Evolutionary conservation across 2,329 filamentous ascomycete genomes (phyloP).

Genomic region (Aspergillus costaricaensis): DNA sequence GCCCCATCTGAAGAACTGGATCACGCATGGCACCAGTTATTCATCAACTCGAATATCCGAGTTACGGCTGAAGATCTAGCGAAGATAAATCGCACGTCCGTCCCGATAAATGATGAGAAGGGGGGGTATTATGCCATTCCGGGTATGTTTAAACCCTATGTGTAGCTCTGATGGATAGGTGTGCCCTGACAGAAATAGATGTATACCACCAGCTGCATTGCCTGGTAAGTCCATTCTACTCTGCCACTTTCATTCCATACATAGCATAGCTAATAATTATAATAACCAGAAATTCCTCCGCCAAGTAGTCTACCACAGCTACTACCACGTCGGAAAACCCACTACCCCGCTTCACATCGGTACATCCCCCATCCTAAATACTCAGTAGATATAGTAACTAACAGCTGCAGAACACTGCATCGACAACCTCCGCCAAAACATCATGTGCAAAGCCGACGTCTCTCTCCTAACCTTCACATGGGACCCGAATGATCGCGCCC

Average conservation of each 20-base stretch:
- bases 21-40: not conserved
- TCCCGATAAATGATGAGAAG: not conserved
- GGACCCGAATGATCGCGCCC: not conserved
- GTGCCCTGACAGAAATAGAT: not conserved
- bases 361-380: no score
- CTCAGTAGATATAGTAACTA: no score
- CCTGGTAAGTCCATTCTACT: not conserved
- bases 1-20: not conserved
- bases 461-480: not conserved
- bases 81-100: not conserved
- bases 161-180: no score
- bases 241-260: no score
- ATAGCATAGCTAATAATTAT: not conserved
- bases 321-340: not conserved
- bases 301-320: not conserved
- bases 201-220: constrained; percentile 2
- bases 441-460: constrained; percentile 3
- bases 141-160: not conserved
- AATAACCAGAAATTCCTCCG: not conserved
- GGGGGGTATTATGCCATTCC: not conserved
- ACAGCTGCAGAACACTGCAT: not conserved
- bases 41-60: not conserved
- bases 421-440: constrained; percentile 6
- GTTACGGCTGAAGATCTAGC: not conserved
- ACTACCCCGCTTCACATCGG: not conserved